Percentiles rank a stretch among this genome's conserved stretches.
Evolutionary conservation across 371 early-diverging fungal genomes (phyloP).

Genomic region (Actinomortierella ambigua): DNA sequence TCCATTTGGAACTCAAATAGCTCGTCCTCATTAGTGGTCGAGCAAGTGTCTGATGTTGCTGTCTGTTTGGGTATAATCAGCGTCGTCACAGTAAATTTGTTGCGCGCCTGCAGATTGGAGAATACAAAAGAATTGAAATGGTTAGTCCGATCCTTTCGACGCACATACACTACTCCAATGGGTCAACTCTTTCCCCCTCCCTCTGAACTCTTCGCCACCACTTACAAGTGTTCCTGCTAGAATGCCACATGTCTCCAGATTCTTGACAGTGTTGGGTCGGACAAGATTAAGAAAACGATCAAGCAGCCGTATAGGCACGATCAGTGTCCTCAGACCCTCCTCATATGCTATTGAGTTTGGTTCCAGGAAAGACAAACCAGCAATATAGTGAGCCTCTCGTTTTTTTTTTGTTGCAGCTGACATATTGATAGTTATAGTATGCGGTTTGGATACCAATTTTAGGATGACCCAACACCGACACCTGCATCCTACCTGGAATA

Average conservation of each 20-base stretch:
- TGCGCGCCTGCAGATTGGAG: slow-evolving; percentile 53
- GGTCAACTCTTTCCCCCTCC: not conserved
- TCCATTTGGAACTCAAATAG: slow-evolving; percentile 77
- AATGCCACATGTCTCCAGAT: slow-evolving; percentile 92
- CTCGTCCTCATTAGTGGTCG: slow-evolving; percentile 88
- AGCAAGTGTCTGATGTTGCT: slow-evolving; percentile 88
- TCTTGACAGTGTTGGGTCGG: slow-evolving; percentile 70
- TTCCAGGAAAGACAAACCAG: no score
- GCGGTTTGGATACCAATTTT: no score
- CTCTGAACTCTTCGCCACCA: not conserved
- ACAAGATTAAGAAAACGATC: slow-evolving; percentile 79
- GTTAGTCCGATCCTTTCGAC: no score
- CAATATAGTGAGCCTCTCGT: no score
- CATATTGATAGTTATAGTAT: no score
- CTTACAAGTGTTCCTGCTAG: slow-evolving; percentile 78
- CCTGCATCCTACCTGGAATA: no score
- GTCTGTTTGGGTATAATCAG: slow-evolving; percentile 90
- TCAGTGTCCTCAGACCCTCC: slow-evolving; percentile 58
- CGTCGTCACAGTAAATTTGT: slow-evolving; percentile 74
- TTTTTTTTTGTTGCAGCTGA: no score
- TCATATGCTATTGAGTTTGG: no score
- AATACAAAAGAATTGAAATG: not conserved
- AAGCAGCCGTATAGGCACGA: slow-evolving; percentile 67
- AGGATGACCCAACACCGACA: no score
- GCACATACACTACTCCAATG: no score